Base-by-base conservation (phyloP, 2,329 filamentous ascomycete species). In the Cadophora sp. region DNA sequence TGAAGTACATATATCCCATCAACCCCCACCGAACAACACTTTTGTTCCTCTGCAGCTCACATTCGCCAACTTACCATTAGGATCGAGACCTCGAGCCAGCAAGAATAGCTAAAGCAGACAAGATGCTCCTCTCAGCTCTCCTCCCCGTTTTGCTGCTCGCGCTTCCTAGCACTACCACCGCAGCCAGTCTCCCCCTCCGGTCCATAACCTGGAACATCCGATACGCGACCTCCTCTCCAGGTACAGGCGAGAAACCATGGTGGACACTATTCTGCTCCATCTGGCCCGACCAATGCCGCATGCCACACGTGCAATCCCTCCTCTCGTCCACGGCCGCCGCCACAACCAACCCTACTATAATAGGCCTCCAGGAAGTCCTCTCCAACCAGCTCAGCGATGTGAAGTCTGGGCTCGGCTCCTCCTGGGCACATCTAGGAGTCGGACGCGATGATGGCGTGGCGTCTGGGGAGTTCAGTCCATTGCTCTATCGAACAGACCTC, bases 301-400 rank as follows among this genome's bases (percentile, higher is more conserved):
- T 46, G 40, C 60, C 60, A 46, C 60, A 62, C 60, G 60, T 62
- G 1, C 34, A 46, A 34, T 50, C 60, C 22, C 60, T 50, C 12
- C 46, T 62, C 40, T 34, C 40, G 5, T n/a, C 16, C 4, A 51
- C 26, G 12, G 43, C 60, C 11, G 8, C 43, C 3, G 19, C 26
- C 29, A 51, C 26, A 5, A 24, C 6, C 27, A 40, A 37, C 9
- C 37, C 40, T 11, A 27, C 60, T 11, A 62, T 62, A 16, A 34
- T 62, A 11, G 60, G 60, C 27, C 40, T 62, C 22, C 60, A 62
- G 12, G 60, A 62, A 62, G 60, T 62, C 12, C 43, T 62, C 43
- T 40, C 34, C 40, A 62, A 62, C 40, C 60, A 62, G 19, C 60
- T 62, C 22, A 34, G 19, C 34, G 60, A 62, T 27, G 27, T 62